Evolutionary conservation across 2,329 filamentous ascomycete genomes (phyloP).

Genomic region (Xylaria sp.): DNA sequence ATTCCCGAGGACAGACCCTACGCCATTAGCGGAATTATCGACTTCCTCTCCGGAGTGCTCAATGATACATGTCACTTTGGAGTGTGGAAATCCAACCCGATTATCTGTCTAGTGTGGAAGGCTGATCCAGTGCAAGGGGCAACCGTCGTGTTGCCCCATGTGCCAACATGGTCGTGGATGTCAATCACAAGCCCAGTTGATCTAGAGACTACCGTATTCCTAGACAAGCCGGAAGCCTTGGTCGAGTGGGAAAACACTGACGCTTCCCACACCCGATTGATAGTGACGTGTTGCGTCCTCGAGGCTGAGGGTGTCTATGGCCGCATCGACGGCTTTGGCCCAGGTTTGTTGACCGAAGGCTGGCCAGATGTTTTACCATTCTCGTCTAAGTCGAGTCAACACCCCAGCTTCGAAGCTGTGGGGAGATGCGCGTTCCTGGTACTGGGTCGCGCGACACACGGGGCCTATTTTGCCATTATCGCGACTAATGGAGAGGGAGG

Average conservation of each 20-base stretch:
- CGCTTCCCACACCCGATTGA: conserved; percentile 1
- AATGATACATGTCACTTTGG: conserved; percentile 16
- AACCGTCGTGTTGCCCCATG: not conserved
- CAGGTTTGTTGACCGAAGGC: conserved; percentile 2
- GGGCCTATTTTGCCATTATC: conserved; percentile 7
- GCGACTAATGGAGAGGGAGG: conserved; percentile 9
- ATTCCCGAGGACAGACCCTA: not conserved
- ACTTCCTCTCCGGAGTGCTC: conserved; percentile 6
- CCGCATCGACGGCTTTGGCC: not conserved
- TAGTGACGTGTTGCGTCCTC: conserved; percentile 20
- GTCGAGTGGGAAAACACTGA: conserved; percentile 12
- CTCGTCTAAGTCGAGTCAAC: not conserved
- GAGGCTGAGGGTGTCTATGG: conserved; percentile 16
- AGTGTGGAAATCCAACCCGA: conserved; percentile 13
- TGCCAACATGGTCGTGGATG: conserved; percentile 24
- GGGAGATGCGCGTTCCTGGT: conserved; percentile 14
- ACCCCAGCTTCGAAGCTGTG: conserved; percentile 5
- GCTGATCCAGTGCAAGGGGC: not conserved
- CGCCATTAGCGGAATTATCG: conserved; percentile 16
- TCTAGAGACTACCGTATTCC: conserved; percentile 15
- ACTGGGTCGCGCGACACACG: conserved; percentile 8
- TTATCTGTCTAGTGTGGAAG: conserved; percentile 18
- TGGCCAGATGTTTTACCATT: conserved; percentile 16
- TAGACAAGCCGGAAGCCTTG: conserved; percentile 10
- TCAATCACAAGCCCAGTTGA: conserved; percentile 19